A percentile compares a stretch with the other conserved stretches of the same genome.
Evolutionary conservation across 805 yeast species (phyloP).

Genomic region (Ascoidea rubescens): DNA sequence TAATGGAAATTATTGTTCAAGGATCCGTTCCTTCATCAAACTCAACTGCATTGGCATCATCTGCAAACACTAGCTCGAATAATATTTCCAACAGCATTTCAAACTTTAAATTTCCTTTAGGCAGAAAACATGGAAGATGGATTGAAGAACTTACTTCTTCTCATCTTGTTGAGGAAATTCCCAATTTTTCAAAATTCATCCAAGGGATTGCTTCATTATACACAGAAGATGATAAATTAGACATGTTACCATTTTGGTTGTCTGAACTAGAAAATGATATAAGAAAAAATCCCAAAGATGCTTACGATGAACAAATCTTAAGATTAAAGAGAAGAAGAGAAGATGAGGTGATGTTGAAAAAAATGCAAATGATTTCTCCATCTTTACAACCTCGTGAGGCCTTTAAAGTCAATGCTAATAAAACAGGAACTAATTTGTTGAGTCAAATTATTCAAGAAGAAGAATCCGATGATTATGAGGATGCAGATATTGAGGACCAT

Average conservation of each 20-base stretch:
- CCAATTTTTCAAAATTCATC: constrained; percentile 82
- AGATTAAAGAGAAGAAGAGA: too few relatives aligned
- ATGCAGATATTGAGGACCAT: constrained; percentile 38
- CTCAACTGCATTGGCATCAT: constrained; percentile 14
- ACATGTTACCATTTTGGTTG: constrained; percentile 87
- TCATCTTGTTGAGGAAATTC: constrained; percentile 84
- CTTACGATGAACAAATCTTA: constrained; percentile 62
- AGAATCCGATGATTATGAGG: constrained; percentile 14
- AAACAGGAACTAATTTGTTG: constrained; percentile 1
- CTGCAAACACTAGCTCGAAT: constrained; percentile 9
- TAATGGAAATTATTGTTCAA: constrained; percentile 73
- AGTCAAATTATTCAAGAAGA: not conserved
- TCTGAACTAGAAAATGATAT: constrained; percentile 77
- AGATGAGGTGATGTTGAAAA: too few relatives aligned
- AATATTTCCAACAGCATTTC: constrained; percentile 14
- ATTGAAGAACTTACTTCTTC: constrained; percentile 72
- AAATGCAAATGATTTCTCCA: constrained; percentile 26
- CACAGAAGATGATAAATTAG: constrained; percentile 82
- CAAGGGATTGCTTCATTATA: constrained; percentile 86
- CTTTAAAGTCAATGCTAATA: constrained; percentile 1
- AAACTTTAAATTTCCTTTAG: constrained; percentile 23
- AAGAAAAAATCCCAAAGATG: constrained; percentile 66
- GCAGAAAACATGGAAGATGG: constrained; percentile 54
- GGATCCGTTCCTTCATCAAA: constrained; percentile 24
- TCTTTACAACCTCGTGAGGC: constrained; percentile 2